phyloP scores from a whole-genome alignment of 805 yeast species.

The Diddensiella transvaalensis region DNA sequence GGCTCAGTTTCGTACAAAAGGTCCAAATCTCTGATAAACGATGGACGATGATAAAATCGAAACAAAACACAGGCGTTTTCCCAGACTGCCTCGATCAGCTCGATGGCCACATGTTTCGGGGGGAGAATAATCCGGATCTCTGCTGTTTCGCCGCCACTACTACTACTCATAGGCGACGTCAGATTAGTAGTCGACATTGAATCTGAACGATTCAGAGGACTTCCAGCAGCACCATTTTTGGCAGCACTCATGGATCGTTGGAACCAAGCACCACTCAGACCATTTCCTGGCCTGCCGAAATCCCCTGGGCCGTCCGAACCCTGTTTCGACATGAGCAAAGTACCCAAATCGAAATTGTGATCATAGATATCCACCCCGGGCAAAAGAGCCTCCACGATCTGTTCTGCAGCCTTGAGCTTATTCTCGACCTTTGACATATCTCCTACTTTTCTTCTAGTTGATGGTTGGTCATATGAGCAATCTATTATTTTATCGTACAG shows the following conservation, averaged over 20 bases:
- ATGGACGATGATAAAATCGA: slow-evolving; percentile 82
- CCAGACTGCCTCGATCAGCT: slow-evolving; percentile 75
- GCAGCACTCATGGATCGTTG: background rate
- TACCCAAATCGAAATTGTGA: slow-evolving; percentile 30
- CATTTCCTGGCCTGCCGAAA: slow-evolving; percentile 1
- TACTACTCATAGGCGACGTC: slow-evolving; percentile 17
- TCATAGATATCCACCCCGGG: slow-evolving; percentile 41
- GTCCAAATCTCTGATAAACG: slow-evolving; percentile 69
- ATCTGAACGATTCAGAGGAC: background rate
- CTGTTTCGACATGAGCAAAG: slow-evolving; percentile 19
- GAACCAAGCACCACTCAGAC: background rate
- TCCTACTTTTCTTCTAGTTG: slow-evolving; percentile 46
- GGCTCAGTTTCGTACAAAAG: slow-evolving; percentile 76
- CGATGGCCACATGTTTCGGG: slow-evolving; percentile 66
- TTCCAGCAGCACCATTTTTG: background rate
- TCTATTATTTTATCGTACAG: too few species aligned
- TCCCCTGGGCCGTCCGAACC: slow-evolving; percentile 23
- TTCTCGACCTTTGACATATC: slow-evolving; percentile 37
- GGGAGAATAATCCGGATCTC: slow-evolving; percentile 72
- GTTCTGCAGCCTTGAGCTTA: slow-evolving; percentile 35
- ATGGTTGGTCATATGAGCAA: slow-evolving; percentile 81
- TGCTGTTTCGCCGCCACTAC: slow-evolving; percentile 29
- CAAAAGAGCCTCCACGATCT: slow-evolving; percentile 34
- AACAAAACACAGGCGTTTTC: slow-evolving; percentile 80
- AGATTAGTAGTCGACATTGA: background rate